Percentiles rank a stretch among this genome's conserved stretches.
Evolutionary conservation across 2,329 filamentous ascomycete species (phyloP).

Genomic region (Monilinia aucupariae): DNA sequence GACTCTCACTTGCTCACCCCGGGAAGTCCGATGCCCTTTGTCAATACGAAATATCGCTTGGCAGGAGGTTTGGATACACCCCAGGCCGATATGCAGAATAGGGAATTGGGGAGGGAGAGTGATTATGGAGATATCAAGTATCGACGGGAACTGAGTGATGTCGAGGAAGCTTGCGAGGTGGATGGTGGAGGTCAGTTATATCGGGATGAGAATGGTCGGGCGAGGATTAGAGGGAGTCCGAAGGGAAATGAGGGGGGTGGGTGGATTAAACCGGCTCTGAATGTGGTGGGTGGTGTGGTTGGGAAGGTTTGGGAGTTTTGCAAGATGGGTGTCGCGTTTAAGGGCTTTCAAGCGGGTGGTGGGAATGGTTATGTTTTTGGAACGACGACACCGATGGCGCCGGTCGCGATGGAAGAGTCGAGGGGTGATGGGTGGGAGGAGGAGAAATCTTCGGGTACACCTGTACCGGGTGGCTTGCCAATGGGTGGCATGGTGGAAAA

Average conservation of each 20-base stretch:
- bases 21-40: conserved; percentile 40
- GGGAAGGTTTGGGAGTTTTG: conserved; percentile 86
- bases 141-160: conserved; percentile 31
- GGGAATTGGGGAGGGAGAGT: conserved; percentile 18
- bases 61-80: conserved; percentile 47
- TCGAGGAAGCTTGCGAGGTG: conserved; percentile 8
- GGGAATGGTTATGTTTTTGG: conserved; percentile 57
- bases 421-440: conserved; percentile 24
- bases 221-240: conserved; percentile 51
- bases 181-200: conserved; percentile 6
- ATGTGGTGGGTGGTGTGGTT: conserved; percentile 58
- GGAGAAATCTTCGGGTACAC: conserved; percentile 19
- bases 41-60: conserved; percentile 47
- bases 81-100: conserved; percentile 32
- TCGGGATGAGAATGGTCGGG: conserved; percentile 16
- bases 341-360: conserved; percentile 81
- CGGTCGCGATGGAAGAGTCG: neutral
- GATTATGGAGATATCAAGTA: conserved; percentile 39
- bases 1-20: conserved; percentile 16
- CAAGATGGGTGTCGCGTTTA: conserved; percentile 55
- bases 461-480: neutral
- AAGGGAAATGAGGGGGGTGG: conserved; percentile 33
- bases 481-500: conserved; percentile 24
- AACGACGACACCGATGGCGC: neutral
- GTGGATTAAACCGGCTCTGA: conserved; percentile 38